These are phyloP conservation scores for Trametes hirsuta DNA, from an alignment of 1,284 basidiomycete genomes.

Conservation along the genomic window DNA sequence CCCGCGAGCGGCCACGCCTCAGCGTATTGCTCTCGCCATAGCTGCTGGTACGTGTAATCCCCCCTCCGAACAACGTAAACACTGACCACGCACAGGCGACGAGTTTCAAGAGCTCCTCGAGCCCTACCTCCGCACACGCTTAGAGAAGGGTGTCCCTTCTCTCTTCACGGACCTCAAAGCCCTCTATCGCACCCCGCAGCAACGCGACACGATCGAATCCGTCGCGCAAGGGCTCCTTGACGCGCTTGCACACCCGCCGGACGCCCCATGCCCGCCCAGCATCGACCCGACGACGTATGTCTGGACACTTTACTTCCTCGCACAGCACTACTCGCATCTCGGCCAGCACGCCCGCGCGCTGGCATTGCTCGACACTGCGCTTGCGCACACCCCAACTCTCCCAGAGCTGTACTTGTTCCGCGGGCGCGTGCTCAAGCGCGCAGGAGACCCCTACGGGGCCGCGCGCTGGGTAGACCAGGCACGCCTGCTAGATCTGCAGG, in stretches of 20 bases:
- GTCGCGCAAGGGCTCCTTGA: constrained; percentile 62
- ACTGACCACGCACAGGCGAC: constrained; percentile 44
- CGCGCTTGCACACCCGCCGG: constrained; percentile 34
- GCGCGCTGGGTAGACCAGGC: constrained; percentile 84
- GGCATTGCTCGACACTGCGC: constrained; percentile 65
- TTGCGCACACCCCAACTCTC: constrained; percentile 90
- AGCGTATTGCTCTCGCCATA: constrained; percentile 71
- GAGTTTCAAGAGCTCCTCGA: constrained; percentile 70
- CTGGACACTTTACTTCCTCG: constrained; percentile 95
- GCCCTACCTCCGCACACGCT: constrained; percentile 72
- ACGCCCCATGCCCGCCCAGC: constrained; percentile 33
- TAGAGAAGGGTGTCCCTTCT: constrained; percentile 91
- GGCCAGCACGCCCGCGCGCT: constrained; percentile 63
- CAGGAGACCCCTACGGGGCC: constrained; percentile 81
- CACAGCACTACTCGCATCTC: constrained; percentile 85
- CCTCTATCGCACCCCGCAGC: constrained; percentile 71
- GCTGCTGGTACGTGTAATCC: constrained; percentile 49
- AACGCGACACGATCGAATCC: constrained; percentile 73
- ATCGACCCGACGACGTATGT: constrained; percentile 86
- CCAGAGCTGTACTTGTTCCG: constrained; percentile 90
- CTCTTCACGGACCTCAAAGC: constrained; percentile 93
- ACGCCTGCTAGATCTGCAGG: constrained; percentile 88
- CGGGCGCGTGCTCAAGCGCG: constrained; percentile 86
- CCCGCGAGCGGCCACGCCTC: constrained; percentile 75
- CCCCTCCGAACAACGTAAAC: neutral